phyloP scores from a whole-genome alignment of 2,329 filamentous ascomycete species.

The Ophiognomonia clavigignenti-juglandacearum region DNA sequence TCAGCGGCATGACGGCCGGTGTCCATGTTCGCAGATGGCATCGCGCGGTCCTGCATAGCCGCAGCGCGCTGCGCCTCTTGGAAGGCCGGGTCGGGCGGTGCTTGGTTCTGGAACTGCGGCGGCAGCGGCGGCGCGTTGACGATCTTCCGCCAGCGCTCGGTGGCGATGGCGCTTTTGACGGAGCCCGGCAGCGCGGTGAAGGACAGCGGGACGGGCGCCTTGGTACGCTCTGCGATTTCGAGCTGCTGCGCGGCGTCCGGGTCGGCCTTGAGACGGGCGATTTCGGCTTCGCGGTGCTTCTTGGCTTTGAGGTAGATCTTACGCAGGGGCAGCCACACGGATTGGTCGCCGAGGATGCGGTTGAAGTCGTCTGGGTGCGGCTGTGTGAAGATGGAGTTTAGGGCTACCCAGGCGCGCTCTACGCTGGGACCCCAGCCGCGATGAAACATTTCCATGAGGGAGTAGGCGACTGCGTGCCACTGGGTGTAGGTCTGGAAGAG shows the following conservation, averaged over 20 bases:
- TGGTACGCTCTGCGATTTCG: conserved; percentile 43
- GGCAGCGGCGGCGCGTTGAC: conserved; percentile 28
- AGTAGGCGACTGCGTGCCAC: conserved; percentile 54
- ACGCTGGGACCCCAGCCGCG: conserved; percentile 33
- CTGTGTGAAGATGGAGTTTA: conserved; percentile 25
- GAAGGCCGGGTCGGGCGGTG: not conserved
- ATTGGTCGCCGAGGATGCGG: conserved; percentile 39
- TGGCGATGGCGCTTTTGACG: conserved; percentile 41
- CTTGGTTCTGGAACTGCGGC: conserved; percentile 3
- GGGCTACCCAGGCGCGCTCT: conserved; percentile 24
- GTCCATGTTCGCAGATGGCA: conserved; percentile 1
- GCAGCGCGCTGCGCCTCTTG: too few relatives aligned
- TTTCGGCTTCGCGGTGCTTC: conserved; percentile 46
- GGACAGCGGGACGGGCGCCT: conserved; percentile 34
- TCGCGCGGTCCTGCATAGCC: too few relatives aligned
- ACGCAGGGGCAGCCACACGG: conserved; percentile 49
- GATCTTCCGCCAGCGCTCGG: conserved; percentile 47
- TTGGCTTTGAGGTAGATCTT: conserved; percentile 49
- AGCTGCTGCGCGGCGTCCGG: conserved; percentile 44
- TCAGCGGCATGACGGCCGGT: conserved; percentile 7
- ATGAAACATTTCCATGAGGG: conserved; percentile 45
- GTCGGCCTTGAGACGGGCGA: conserved; percentile 42
- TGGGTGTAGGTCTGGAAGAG: conserved; percentile 55
- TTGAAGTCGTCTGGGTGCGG: conserved; percentile 37
- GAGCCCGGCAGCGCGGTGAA: conserved; percentile 43